phyloP scores from a whole-genome alignment of 176 grass and related monocot genomes.

The Ensete glaucum region DNA sequence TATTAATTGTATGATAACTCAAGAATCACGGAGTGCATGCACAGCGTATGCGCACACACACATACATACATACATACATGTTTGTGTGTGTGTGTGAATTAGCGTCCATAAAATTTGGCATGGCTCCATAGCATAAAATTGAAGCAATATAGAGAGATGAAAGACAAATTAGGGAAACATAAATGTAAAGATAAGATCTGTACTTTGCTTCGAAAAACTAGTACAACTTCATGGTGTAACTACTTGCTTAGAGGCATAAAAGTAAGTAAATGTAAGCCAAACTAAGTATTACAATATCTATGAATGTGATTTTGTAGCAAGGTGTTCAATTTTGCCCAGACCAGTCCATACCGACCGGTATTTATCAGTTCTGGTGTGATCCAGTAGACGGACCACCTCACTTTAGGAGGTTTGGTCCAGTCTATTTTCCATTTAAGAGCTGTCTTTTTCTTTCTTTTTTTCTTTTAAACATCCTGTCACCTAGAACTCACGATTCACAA shows the following conservation, averaged over 20 bases:
- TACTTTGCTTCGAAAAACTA: not conserved
- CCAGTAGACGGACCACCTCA: no score
- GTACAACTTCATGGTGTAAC: not conserved
- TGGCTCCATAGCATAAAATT: not conserved
- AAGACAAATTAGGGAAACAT: not conserved
- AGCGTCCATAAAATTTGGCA: not conserved
- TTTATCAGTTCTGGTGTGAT: no score
- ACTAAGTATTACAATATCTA: not conserved
- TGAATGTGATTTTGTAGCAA: no score
- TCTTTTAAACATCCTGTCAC: no score
- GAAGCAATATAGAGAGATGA: not conserved
- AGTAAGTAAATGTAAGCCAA: not conserved
- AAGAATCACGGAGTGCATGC: not conserved
- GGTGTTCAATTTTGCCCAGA: no score
- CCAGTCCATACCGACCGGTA: no score
- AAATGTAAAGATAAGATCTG: not conserved
- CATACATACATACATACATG: no score
- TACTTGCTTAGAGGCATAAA: not conserved
- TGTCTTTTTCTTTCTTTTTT: no score
- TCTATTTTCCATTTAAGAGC: no score
- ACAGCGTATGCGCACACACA: no score
- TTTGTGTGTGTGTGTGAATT: not conserved
- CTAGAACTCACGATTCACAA: no score
- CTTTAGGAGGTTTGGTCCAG: no score
- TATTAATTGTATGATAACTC: not conserved